phyloP scores from a whole-genome alignment of 441 rosid species.

The Isatis lusitanica region DNA sequence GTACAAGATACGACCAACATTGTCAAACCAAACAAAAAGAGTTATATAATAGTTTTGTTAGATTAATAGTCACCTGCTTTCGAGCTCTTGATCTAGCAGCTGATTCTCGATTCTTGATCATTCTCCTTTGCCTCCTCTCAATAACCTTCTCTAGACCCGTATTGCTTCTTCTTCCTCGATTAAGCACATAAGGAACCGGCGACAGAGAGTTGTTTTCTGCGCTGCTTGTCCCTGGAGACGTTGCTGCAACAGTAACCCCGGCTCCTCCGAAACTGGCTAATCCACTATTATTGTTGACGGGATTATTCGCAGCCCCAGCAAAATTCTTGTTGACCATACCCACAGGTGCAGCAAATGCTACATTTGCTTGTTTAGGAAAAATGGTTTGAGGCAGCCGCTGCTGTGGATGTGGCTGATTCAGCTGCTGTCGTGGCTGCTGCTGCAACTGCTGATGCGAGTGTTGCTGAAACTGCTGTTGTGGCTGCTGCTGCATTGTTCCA shows the following conservation, averaged over 20 bases:
- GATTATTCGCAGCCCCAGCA: conserved; percentile 23
- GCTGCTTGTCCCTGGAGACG: conserved; percentile 43
- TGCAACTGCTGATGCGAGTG: conserved; percentile 35
- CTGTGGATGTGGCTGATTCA: conserved; percentile 35
- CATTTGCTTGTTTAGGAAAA: conserved; percentile 57
- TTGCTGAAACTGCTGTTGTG: conserved; percentile 27
- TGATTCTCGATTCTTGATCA: conserved; percentile 80
- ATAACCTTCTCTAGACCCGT: conserved; percentile 66
- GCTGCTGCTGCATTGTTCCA: conserved; percentile 51
- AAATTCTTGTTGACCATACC: conserved; percentile 29
- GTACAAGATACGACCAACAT: neutral
- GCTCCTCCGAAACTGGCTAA: conserved; percentile 21
- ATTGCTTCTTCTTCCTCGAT: conserved; percentile 57
- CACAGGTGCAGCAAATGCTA: conserved; percentile 41
- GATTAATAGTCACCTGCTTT: conserved; percentile 54
- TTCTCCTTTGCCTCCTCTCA: conserved; percentile 78
- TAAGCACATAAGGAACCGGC: conserved; percentile 58
- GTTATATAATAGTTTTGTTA: neutral
- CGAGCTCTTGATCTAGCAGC: conserved; percentile 86
- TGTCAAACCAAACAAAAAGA: conserved; percentile 1
- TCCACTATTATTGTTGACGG: conserved; percentile 31
- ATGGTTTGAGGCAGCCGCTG: conserved; percentile 51
- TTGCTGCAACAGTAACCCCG: conserved; percentile 38
- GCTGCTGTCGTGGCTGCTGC: conserved; percentile 32
- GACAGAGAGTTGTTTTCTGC: conserved; percentile 51